phyloP scores from a whole-genome alignment of 2,329 filamentous ascomycete genomes.

The Diaporthe eres region DNA sequence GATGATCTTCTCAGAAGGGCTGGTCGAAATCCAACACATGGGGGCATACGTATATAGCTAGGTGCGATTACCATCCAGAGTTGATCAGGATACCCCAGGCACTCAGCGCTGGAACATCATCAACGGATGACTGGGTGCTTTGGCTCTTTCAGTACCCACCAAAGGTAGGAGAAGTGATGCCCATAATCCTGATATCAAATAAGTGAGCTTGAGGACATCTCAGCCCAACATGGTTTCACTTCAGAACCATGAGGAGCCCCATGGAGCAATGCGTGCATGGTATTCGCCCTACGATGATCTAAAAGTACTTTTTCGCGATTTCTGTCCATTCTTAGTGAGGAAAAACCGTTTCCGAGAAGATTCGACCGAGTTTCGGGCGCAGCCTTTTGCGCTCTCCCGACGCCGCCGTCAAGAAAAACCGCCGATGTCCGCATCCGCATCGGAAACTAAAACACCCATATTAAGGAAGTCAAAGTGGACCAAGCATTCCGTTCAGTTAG shows the following conservation, averaged over 20 bases:
- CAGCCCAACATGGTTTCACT: neutral
- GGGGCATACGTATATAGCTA: neutral
- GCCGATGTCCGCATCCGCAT: constrained; percentile 39
- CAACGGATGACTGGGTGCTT: neutral
- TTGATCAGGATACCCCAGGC: neutral
- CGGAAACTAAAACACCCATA: constrained; percentile 42
- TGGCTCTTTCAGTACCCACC: neutral
- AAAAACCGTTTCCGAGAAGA: constrained; percentile 35
- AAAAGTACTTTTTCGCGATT: constrained; percentile 33
- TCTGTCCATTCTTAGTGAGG: constrained; percentile 32
- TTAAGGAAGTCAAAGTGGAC: constrained; percentile 40
- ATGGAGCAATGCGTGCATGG: constrained; percentile 33
- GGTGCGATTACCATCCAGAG: neutral
- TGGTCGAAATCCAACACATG: neutral
- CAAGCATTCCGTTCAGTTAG: constrained; percentile 42
- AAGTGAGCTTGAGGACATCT: neutral
- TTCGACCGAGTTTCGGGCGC: constrained; percentile 39
- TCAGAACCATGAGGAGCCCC: neutral
- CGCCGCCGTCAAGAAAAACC: constrained; percentile 39
- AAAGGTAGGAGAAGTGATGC: neutral
- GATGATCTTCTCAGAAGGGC: neutral
- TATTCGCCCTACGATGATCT: constrained; percentile 38
- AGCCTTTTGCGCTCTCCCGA: constrained; percentile 29
- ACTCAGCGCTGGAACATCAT: neutral
- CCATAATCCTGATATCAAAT: neutral